phyloP scores from a whole-genome alignment of 2,329 filamentous ascomycete species.

The Epichloe sp. region DNA sequence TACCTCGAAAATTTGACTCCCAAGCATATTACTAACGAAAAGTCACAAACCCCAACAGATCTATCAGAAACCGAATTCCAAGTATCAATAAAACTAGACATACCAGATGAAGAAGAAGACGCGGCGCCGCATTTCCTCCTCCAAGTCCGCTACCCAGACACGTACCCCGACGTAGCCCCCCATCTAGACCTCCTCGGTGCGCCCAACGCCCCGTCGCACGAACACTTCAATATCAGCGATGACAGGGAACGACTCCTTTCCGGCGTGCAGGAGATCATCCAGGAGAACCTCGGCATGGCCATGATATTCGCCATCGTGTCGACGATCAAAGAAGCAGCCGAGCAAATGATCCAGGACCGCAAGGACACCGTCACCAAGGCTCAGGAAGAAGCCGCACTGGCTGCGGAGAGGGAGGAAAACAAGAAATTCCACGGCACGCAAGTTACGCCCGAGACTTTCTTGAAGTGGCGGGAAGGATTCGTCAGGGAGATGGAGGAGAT shows the following conservation, averaged over 20 bases:
- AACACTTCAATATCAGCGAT: constrained; percentile 63
- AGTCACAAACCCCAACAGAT: constrained; percentile 38
- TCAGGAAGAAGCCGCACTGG: constrained; percentile 40
- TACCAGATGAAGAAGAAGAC: constrained; percentile 46
- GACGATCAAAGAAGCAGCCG: constrained; percentile 79
- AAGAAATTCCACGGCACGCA: constrained; percentile 86
- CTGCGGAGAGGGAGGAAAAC: constrained; percentile 81
- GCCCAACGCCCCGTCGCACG: constrained; percentile 54
- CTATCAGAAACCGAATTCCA: constrained; percentile 83
- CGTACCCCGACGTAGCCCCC: constrained; percentile 81
- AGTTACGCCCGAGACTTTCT: constrained; percentile 77
- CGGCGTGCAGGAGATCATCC: constrained; percentile 58
- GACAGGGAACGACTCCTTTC: constrained; percentile 67
- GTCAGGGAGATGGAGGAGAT: constrained; percentile 67
- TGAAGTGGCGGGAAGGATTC: constrained; percentile 71
- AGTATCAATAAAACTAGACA: constrained; percentile 74
- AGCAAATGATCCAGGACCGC: constrained; percentile 66
- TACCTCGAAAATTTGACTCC: no score
- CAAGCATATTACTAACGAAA: background rate
- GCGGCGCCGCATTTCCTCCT: constrained; percentile 64
- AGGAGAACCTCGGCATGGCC: constrained; percentile 91
- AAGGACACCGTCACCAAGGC: constrained; percentile 48
- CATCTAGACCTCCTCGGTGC: constrained; percentile 66
- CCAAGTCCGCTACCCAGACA: constrained; percentile 76
- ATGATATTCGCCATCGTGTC: constrained; percentile 93